These are phyloP conservation scores for Silene vulgaris DNA, from an alignment of 179 eudicot species.

Conservation along the genomic window DNA sequence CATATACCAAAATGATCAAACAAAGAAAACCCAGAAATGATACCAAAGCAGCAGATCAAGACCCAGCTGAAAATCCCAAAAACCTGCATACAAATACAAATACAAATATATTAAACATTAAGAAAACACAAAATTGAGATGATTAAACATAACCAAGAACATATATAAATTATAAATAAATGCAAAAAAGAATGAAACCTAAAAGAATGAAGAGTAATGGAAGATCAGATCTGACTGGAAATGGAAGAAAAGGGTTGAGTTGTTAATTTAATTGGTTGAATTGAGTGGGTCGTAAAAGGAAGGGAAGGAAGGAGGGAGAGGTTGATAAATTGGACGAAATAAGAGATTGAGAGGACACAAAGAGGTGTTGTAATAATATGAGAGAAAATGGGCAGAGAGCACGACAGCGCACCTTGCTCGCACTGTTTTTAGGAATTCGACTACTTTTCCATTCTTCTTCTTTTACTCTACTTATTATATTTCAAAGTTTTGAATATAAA, in stretches of 20 bases:
- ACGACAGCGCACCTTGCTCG: conserved; percentile 2
- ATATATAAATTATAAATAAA: neutral
- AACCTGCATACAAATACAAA: neutral
- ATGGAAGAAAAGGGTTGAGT: neutral
- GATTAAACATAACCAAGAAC: neutral
- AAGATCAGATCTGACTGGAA: conserved; percentile 1
- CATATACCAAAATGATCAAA: neutral
- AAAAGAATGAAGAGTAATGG: neutral
- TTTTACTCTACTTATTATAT: no score
- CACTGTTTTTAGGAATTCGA: neutral
- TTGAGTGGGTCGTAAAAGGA: neutral
- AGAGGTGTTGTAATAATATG: neutral
- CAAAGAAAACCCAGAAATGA: neutral
- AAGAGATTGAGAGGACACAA: neutral
- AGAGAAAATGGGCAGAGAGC: neutral
- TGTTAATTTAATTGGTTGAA: neutral
- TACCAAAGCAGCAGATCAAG: conserved; percentile 6
- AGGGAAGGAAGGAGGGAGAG: neutral
- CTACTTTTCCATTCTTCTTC: neutral
- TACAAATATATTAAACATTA: neutral
- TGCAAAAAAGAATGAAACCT: neutral
- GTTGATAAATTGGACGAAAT: neutral
- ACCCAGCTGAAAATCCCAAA: neutral
- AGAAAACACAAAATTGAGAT: conserved; percentile 3
- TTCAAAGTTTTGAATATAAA: no score